Evolutionary conservation across 768 basidiomycete species (phyloP), one percentile per base, ranked within the genome.

Genomic region (Agrocybe praecox): DNA sequence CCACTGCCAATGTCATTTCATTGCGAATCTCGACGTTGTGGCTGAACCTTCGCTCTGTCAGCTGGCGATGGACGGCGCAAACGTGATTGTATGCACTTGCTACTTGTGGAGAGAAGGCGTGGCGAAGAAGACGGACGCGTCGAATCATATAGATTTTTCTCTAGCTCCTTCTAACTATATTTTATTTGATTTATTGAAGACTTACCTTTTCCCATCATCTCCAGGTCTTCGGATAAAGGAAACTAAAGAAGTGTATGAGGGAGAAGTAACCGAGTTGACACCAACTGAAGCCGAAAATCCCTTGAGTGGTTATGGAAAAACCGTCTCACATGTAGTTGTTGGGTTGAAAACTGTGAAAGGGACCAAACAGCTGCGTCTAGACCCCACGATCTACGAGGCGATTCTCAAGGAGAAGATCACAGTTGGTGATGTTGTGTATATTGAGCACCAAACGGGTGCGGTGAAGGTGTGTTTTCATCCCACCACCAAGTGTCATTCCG

Each of bases 221-320:
- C 17, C 68, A 96, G 96, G 96, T 46, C 82, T 98, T 34, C 87
- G 96, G 70, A 97, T 98, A 80, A 98, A 98, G 73, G 97, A 98
- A 74, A 98, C 96, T 6, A 98, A 99, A 70, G 94, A 97, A 67
- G 95, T 98, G 7, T 98, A 96, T 72, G 96, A 98, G 72, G 96
- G 97, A 57, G 96, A 99, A 74, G 92, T 99, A 17, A 98, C 96
- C 9, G 96, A 98, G 67, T 76, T 98, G 58, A 97, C 96, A 3
- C 97, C 97, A 2, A 86, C 93, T 19, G 97, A 98, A 75, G 84
- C 96, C 14, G 96, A 98, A 72, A 98, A 98, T 74, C 97, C 97
- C 23, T 80, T 98, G 45, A 94, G 91, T 52, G 96, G 96, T 42
- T 98, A 98, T 71, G 97, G 97, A 59, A 99, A 98, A 76, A 98